phyloP scores from a whole-genome alignment of 2,329 filamentous ascomycete species.

The Aspergillus sp. region DNA sequence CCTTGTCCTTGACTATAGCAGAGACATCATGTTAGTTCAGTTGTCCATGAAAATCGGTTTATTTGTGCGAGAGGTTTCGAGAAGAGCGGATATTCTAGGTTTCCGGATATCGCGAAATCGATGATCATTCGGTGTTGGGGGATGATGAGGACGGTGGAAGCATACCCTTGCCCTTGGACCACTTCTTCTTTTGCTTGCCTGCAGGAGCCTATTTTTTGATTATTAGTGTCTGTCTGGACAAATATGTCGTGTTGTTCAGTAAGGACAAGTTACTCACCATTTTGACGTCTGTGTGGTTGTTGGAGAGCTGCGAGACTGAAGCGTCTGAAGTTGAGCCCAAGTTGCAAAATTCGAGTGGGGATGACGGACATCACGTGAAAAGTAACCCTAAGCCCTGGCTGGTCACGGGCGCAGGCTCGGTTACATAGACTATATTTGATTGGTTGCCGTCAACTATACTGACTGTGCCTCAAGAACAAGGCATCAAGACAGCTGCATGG shows the following conservation, averaged over 20 bases:
- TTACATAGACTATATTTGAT: slow-evolving; percentile 15
- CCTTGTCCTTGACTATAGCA: slow-evolving; percentile 96
- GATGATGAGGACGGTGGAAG: slow-evolving; percentile 17
- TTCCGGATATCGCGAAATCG: slow-evolving; percentile 1
- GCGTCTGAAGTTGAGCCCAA: slow-evolving; percentile 26
- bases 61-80: not conserved
- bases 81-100: not conserved
- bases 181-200: slow-evolving; percentile 59
- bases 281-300: slow-evolving; percentile 38
- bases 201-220: slow-evolving; percentile 42
- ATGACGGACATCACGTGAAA: slow-evolving; percentile 27
- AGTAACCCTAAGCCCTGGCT: slow-evolving; percentile 35
- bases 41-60: not conserved
- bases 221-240: slow-evolving; percentile 13
- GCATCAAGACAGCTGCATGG: not conserved
- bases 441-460: slow-evolving; percentile 10
- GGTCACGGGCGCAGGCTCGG: slow-evolving; percentile 15
- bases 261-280: slow-evolving; percentile 31
- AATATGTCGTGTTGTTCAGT: not conserved
- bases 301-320: slow-evolving; percentile 29
- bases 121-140: slow-evolving; percentile 13
- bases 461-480: slow-evolving; percentile 4
- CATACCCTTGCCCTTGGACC: slow-evolving; percentile 58
- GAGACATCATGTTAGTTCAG: slow-evolving; percentile 12
- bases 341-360: slow-evolving; percentile 42